A percentile compares a stretch with the other conserved stretches of the same genome.
Conservation (phyloP, 2,329 filamentous ascomycete species). For the Corniculantispora saksenae region DNA sequence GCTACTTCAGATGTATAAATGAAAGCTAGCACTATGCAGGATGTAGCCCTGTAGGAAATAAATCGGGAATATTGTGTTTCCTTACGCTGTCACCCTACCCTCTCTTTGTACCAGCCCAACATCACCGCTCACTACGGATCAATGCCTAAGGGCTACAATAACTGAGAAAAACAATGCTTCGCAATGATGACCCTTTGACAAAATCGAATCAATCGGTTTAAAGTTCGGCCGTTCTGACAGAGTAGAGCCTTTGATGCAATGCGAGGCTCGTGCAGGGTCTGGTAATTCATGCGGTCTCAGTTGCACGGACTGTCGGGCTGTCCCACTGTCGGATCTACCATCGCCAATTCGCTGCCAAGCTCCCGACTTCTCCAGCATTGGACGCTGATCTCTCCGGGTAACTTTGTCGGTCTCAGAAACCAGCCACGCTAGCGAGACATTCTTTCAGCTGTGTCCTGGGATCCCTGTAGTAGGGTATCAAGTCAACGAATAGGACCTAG, state of each 20-base stretch:
- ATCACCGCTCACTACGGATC: no score
- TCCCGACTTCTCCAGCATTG: not conserved
- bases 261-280: no score
- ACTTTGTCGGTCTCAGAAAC: no score
- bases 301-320: not conserved
- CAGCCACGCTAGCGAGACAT: not conserved
- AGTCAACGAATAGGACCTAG: not conserved
- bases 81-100: no score
- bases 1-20: not conserved
- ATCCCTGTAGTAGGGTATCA: not conserved
- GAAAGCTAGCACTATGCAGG: no score
- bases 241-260: not conserved
- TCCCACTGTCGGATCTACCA: not conserved
- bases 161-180: no score
- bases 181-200: no score
- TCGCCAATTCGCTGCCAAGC: not conserved
- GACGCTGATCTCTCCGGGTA: not conserved
- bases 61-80: no score
- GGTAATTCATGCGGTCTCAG: not conserved
- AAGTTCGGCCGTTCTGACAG: not conserved
- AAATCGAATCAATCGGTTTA: not conserved
- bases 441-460: not conserved
- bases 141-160: no score
- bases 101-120: no score
- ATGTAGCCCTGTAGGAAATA: no score